These are phyloP conservation scores for Penicillium vulpinum DNA, from an alignment of 2,329 filamentous ascomycete genomes.

Conservation along the genomic window DNA sequence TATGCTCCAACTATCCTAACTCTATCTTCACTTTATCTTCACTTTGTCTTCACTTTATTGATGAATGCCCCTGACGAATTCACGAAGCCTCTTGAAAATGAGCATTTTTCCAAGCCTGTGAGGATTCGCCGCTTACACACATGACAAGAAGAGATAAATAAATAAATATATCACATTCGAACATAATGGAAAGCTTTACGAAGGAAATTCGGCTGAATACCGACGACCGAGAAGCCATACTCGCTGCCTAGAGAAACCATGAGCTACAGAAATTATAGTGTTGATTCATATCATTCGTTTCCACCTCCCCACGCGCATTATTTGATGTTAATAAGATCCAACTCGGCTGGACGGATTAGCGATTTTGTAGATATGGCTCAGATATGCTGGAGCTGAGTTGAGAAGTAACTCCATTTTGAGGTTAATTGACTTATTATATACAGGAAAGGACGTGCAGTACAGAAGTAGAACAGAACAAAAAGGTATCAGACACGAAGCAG, in stretches of 20 bases:
- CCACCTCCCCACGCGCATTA: background rate
- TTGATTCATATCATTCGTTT: background rate
- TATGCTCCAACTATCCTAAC: too few relatives aligned
- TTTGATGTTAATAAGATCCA: background rate
- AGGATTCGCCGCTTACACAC: too few relatives aligned
- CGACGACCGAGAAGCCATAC: too few relatives aligned
- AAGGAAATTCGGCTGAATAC: too few relatives aligned
- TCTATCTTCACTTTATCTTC: background rate
- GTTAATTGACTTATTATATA: background rate
- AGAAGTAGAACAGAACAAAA: background rate
- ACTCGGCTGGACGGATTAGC: background rate
- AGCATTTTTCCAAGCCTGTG: too few relatives aligned
- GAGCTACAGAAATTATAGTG: background rate
- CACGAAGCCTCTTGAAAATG: too few relatives aligned
- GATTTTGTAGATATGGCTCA: background rate
- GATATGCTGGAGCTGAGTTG: background rate
- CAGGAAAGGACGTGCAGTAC: background rate
- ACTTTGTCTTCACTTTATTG: background rate
- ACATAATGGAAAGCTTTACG: too few relatives aligned
- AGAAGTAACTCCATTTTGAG: background rate
- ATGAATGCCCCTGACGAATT: too few relatives aligned
- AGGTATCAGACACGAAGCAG: conserved; percentile 4
- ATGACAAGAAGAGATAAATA: too few relatives aligned
- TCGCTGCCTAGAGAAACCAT: too few relatives aligned
- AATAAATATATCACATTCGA: too few relatives aligned